Conservation (phyloP, 2,329 filamentous ascomycete species). For the Ceratocystiopsis brevicomis region DNA sequence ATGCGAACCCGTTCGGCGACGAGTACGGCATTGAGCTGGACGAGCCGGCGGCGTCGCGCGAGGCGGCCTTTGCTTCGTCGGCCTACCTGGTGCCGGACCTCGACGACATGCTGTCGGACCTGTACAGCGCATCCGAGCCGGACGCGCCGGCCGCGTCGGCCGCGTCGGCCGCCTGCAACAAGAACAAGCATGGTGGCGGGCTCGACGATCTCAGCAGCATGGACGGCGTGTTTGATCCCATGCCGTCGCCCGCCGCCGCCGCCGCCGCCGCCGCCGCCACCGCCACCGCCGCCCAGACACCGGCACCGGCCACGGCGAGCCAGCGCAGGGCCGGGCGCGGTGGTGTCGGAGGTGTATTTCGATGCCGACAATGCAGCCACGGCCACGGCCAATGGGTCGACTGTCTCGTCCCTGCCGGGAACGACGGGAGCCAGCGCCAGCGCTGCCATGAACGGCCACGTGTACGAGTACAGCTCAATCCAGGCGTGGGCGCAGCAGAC, state of each 20-base stretch:
- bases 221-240: slow-evolving; percentile 5
- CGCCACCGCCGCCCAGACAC: background rate
- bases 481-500: slow-evolving; percentile 44
- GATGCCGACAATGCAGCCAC: slow-evolving; percentile 5
- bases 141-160: slow-evolving; percentile 10
- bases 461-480: slow-evolving; percentile 40
- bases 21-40: slow-evolving; percentile 32
- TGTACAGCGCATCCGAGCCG: slow-evolving; percentile 28
- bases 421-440: slow-evolving; percentile 25
- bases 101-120: slow-evolving; percentile 28
- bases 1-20: slow-evolving; percentile 41
- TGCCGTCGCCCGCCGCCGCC: slow-evolving; percentile 1
- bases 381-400: too few species aligned
- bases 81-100: slow-evolving; percentile 21
- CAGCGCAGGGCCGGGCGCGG: background rate
- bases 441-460: slow-evolving; percentile 22
- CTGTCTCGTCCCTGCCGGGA: background rate
- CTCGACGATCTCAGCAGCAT: background rate
- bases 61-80: slow-evolving; percentile 12
- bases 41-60: slow-evolving; percentile 11
- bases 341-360: slow-evolving; percentile 7
- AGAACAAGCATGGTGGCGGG: slow-evolving; percentile 2
- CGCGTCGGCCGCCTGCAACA: background rate
- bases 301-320: too few species aligned
- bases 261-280: too few species aligned